Conservation (phyloP, 768 basidiomycete species). For the Trametes cingulata region DNA sequence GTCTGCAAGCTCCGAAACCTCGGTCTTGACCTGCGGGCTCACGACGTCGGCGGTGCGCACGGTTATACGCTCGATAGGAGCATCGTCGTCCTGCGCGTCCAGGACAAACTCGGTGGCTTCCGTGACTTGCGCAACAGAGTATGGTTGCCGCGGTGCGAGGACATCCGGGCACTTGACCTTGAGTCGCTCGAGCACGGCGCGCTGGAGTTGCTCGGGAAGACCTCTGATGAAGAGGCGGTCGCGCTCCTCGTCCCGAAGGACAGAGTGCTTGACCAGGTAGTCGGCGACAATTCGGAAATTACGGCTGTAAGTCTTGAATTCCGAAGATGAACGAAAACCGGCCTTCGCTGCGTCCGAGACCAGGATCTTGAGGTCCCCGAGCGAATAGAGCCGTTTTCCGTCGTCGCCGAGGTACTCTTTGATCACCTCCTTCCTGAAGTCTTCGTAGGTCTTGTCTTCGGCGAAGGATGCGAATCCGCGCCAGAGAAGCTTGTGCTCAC, state of each 20-base stretch:
- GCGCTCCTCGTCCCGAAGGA: slow-evolving; percentile 24
- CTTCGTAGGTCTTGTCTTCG: slow-evolving; percentile 15
- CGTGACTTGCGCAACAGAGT: slow-evolving; percentile 23
- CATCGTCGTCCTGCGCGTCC: background rate
- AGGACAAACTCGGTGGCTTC: slow-evolving; percentile 26
- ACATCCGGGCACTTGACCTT: slow-evolving; percentile 26
- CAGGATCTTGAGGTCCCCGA: slow-evolving; percentile 27
- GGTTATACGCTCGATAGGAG: background rate
- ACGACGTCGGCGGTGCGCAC: background rate
- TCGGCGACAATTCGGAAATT: slow-evolving; percentile 24
- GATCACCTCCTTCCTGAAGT: slow-evolving; percentile 27
- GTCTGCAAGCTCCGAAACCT: background rate
- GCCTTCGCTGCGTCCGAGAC: slow-evolving; percentile 22
- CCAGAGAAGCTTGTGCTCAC: slow-evolving; percentile 2
- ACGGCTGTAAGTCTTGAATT: slow-evolving; percentile 21
- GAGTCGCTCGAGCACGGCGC: slow-evolving; percentile 9
- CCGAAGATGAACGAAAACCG: background rate
- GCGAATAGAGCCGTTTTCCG: slow-evolving; percentile 20
- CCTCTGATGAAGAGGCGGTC: slow-evolving; percentile 24
- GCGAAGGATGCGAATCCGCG: background rate
- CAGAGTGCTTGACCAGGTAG: slow-evolving; percentile 23
- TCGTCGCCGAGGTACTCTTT: slow-evolving; percentile 28
- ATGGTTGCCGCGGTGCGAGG: slow-evolving; percentile 29
- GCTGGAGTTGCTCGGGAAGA: background rate
- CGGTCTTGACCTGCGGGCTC: background rate